Percentiles rank a stretch among this genome's conserved stretches.
Evolutionary conservation across 305 asterid species (phyloP).

Genomic region (Fraxinus xanthoxyloides): DNA sequence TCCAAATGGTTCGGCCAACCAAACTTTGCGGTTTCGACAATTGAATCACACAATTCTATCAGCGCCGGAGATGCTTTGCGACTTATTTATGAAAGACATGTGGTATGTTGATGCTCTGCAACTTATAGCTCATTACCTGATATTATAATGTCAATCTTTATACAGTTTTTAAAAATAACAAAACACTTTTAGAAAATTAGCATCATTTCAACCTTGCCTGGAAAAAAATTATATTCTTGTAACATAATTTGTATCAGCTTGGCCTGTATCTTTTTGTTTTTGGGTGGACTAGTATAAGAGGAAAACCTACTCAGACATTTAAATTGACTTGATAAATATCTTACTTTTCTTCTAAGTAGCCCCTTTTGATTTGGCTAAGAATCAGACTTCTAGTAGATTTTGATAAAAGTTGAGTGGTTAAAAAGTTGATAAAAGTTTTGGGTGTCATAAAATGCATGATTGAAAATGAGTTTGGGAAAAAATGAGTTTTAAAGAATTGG

Average conservation of each 20-base stretch:
- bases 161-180: not conserved
- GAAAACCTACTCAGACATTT: not conserved
- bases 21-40: constrained; percentile 61
- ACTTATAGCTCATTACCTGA: not conserved
- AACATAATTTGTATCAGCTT: not conserved
- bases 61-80: constrained; percentile 97
- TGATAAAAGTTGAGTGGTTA: not conserved
- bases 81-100: constrained; percentile 70
- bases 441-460: not conserved
- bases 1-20: constrained; percentile 78
- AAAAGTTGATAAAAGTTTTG: not conserved
- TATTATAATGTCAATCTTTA: not conserved
- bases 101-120: constrained; percentile 51
- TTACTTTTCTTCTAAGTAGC: not conserved
- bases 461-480: not conserved
- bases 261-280: not conserved
- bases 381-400: not conserved
- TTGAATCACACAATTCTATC: constrained; percentile 76
- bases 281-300: not conserved
- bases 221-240: not conserved
- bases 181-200: not conserved
- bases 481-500: not conserved
- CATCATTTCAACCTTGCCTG: not conserved
- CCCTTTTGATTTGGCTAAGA: not conserved
- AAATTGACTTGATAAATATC: not conserved